A percentile compares a stretch with the other conserved stretches of the same genome.
Evolutionary conservation across 768 basidiomycete genomes (phyloP).

Genomic region (Psilocybe subaeruginosa): DNA sequence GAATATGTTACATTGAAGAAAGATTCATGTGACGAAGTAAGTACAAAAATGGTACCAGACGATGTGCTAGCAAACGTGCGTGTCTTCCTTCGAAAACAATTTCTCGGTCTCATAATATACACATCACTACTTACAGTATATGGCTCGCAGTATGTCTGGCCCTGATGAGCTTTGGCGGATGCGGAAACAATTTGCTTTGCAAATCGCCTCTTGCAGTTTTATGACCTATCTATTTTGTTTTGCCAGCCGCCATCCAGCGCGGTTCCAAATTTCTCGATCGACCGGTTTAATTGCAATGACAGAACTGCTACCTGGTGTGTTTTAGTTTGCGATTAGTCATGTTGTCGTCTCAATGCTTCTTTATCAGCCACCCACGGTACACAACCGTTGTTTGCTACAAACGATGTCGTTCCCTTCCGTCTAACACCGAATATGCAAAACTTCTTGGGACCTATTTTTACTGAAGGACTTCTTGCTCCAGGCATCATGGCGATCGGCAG

Average conservation of each 20-base stretch:
- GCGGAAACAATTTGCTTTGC: constrained; percentile 94
- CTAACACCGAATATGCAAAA: constrained; percentile 96
- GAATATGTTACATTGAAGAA: constrained; percentile 76
- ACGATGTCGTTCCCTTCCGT: constrained; percentile 94
- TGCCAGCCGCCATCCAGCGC: constrained; percentile 78
- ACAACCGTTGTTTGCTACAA: constrained; percentile 70
- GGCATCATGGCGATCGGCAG: constrained; percentile 91
- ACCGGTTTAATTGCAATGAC: constrained; percentile 93
- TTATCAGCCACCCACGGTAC: constrained; percentile 42
- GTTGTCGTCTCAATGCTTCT: not conserved
- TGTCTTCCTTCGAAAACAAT: constrained; percentile 14
- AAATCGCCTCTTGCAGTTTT: constrained; percentile 87
- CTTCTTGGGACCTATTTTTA: constrained; percentile 87
- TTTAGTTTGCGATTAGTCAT: not conserved
- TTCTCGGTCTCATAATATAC: not conserved
- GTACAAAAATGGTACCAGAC: constrained; percentile 87
- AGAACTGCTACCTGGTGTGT: constrained; percentile 83
- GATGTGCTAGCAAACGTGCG: constrained; percentile 81
- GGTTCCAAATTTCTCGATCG: constrained; percentile 88
- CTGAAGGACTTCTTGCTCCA: constrained; percentile 86
- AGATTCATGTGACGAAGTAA: constrained; percentile 88
- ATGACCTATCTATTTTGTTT: constrained; percentile 89
- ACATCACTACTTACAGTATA: constrained; percentile 61
- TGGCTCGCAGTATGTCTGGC: constrained; percentile 82
- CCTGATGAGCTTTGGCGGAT: constrained; percentile 93